A percentile compares a stretch with the other conserved stretches of the same genome.
Evolutionary conservation across 75 land plant genomes (phyloP).

Genomic region (Sequoiadendron giganteum): DNA sequence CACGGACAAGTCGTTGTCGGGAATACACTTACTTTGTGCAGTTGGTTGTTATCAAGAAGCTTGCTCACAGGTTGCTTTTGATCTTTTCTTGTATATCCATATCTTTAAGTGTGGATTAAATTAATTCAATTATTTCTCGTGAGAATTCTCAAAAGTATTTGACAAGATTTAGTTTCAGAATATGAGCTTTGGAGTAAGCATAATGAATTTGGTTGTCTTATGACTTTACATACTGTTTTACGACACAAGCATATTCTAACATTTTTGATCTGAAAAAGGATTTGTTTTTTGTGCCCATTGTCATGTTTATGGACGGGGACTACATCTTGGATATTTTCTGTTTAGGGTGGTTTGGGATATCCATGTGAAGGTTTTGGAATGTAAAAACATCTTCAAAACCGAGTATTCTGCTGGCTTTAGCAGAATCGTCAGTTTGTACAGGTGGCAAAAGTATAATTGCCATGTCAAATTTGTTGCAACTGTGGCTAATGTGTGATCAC

Average conservation of each 20-base stretch:
- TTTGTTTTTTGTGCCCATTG: too few relatives aligned
- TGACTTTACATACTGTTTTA: neutral
- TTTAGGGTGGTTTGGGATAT: too few relatives aligned
- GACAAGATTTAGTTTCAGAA: neutral
- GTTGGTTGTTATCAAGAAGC: conserved; percentile 99
- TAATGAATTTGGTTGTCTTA: neutral
- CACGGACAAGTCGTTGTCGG: conserved; percentile 86
- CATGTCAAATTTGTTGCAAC: too few relatives aligned
- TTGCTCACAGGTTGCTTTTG: conserved; percentile 79
- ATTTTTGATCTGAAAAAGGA: neutral
- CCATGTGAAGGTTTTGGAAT: too few relatives aligned
- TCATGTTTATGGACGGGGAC: too few relatives aligned
- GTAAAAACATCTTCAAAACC: too few relatives aligned
- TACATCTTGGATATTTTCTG: too few relatives aligned
- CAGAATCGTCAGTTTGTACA: too few relatives aligned
- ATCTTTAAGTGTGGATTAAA: neutral
- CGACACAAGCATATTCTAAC: neutral
- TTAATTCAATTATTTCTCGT: neutral
- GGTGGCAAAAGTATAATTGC: too few relatives aligned
- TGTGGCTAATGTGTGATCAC: too few relatives aligned
- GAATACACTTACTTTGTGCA: conserved; percentile 97
- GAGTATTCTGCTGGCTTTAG: too few relatives aligned
- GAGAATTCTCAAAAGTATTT: neutral
- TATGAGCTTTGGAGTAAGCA: neutral
- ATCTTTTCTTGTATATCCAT: neutral